A percentile compares a stretch with the other conserved stretches of the same genome.
Evolutionary conservation across 2,329 filamentous ascomycete species (phyloP).

Genomic region (Penicillium brevicompactum): DNA sequence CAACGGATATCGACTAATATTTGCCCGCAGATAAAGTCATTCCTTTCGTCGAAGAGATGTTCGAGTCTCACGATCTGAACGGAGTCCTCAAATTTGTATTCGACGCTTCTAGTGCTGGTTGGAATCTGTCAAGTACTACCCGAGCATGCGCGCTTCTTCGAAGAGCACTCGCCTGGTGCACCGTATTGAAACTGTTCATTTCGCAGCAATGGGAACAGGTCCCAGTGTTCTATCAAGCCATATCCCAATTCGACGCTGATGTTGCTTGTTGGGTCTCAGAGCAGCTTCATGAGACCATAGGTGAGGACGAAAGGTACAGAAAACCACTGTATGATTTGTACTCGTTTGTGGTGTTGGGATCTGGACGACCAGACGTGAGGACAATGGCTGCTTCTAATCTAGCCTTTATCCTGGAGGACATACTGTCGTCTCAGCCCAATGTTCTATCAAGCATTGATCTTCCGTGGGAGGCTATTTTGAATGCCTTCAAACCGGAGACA

Average conservation of each 20-base stretch:
- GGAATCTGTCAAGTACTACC: constrained; percentile 30
- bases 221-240: constrained; percentile 22
- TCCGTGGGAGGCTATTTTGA: constrained; percentile 31
- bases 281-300: constrained; percentile 30
- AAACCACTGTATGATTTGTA: constrained; percentile 33
- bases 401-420: constrained; percentile 33
- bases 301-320: constrained; percentile 23
- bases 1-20: constrained; percentile 12
- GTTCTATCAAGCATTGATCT: constrained; percentile 24
- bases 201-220: constrained; percentile 20
- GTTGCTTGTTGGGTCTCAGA: constrained; percentile 39
- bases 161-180: constrained; percentile 37
- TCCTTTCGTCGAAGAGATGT: constrained; percentile 24
- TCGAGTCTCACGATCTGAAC: constrained; percentile 29
- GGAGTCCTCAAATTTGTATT: constrained; percentile 29
- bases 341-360: constrained; percentile 29
- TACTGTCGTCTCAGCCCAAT: constrained; percentile 24
- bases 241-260: constrained; percentile 36
- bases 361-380: constrained; percentile 30
- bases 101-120: constrained; percentile 27
- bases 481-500: constrained; percentile 26
- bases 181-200: constrained; percentile 27
- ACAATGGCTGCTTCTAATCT: constrained; percentile 34
- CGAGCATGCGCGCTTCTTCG: constrained; percentile 40
- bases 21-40: constrained; percentile 18